Evolutionary conservation across 2,329 filamentous ascomycete genomes (phyloP), one percentile per base, ranked within the genome.

Genomic region (Ceratocystiopsis minuta): DNA sequence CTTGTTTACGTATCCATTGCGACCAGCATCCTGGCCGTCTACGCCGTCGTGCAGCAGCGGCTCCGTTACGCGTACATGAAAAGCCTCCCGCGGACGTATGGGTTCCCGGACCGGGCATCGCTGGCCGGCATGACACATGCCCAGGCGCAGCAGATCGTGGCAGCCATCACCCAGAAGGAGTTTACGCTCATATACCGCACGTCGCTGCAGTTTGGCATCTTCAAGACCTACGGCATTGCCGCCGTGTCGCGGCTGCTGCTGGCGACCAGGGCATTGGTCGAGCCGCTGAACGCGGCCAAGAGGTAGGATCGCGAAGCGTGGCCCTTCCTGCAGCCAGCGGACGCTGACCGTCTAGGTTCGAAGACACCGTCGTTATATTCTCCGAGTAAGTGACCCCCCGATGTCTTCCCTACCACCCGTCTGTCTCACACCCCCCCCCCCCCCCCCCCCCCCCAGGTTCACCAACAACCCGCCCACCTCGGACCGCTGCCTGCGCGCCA

Each of bases 141-240:
- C 45, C 60, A 70, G 40, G 64, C 68, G 6, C 62, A 65, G 44
- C 55, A 57, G 42, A 63, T 69, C 45, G 51, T 65, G 15, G 55
- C 57, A 44, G 53, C 54, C 32, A 44, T 61, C 7, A 44, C 51
- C 5, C 43, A 51, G 15, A 46, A 49, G 2, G 62, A 65, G 42
- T 64, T 63, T 33, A 61, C 63, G 0, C 50, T 55, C 11, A 51
- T 61, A 28, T 61, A 58, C 45, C 54, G 57, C 14, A 45, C 60
- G 28, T 51, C 56, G 1, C 48, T 64, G 34, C 58, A 62, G 39
- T 53, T 62, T 24, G 61, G 58, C 33, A 52, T 66, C 15, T 60
- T 64, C 49, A 62, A 61, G 60, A 65, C 62, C 11, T 65, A 64
- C 47, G 55, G 55, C 34, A 52, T 64, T 14, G 55, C 60, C 34